Evolutionary conservation across 768 basidiomycete species (phyloP), one percentile per base, ranked within the genome.

Genomic region (Serpula lacrymans): DNA sequence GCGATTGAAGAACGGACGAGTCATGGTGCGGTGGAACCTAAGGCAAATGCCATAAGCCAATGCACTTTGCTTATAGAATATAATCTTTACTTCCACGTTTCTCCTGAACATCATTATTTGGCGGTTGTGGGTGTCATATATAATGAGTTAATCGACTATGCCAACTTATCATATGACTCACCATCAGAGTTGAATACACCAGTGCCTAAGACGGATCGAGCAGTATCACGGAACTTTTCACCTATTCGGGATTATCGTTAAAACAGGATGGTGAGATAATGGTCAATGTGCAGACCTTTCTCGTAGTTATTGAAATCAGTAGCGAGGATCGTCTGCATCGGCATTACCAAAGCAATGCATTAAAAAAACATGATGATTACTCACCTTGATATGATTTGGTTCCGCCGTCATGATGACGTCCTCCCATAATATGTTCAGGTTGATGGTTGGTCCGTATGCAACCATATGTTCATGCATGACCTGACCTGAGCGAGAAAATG

Each of bases 261-360:
- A 5, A 2, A 4, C 35, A 6, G 20, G 4, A 37, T 17, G 3
- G n/a, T 14, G 16, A 34, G 6, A 40, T 2, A 4, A 40, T 34
- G 4, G 6, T 6, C 7, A 13, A 6, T 3, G 25, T 27, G 31
- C 6, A 12, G 5, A 49, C 52, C 56, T 51, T 60, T 62, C 10
- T 52, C 48, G 30, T 50, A 60, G 32, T 52, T 60, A 4, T 37
- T 43, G 39, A 63, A 62, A 31, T 63, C 52, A 2, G 57, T 57
- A 3, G 63, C 52, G 4, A 64, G 39, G 5, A 64, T 52, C 4
- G 46, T 42, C 45, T 46, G 20, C 4, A 20, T 26, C 14, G 22
- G 5, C 21, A 22, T 33, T 13, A 21, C 11, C 30, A 20, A 14
- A n/a, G 23, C 24, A 12, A 7, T 2, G 13, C 11, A 27, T 18